phyloP scores from a whole-genome alignment of 257 asterid species.

The Solanum ahanhuiri region DNA sequence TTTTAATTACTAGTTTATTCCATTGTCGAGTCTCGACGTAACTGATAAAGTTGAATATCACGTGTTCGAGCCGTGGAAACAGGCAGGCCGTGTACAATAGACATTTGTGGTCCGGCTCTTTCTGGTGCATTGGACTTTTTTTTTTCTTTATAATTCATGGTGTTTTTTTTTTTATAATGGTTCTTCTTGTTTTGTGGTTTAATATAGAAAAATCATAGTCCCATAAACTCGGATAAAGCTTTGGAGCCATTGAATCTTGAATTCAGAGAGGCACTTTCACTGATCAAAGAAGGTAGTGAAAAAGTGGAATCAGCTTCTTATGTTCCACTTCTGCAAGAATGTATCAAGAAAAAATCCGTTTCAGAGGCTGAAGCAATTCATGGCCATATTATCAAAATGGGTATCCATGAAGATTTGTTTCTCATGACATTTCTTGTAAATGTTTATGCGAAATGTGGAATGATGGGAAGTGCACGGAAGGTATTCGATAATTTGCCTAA shows the following conservation, averaged over 20 bases:
- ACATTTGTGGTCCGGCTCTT: neutral
- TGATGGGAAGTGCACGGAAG: constrained; percentile 45
- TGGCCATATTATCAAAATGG: constrained; percentile 60
- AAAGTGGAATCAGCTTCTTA: constrained; percentile 47
- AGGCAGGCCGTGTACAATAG: neutral
- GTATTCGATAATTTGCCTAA: constrained; percentile 53
- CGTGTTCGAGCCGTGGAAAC: neutral
- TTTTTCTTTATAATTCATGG: neutral
- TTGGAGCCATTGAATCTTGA: constrained; percentile 31
- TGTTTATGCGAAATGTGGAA: constrained; percentile 62
- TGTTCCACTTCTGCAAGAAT: constrained; percentile 59
- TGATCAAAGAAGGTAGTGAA: constrained; percentile 21
- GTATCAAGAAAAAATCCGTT: constrained; percentile 35
- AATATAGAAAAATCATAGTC: constrained; percentile 28
- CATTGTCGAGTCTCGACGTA: neutral
- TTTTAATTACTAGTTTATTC: neutral
- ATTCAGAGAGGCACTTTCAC: constrained; percentile 30
- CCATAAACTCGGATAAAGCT: constrained; percentile 31
- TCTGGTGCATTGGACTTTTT: neutral
- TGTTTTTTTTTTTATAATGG: neutral
- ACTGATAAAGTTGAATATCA: neutral
- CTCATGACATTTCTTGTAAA: constrained; percentile 72
- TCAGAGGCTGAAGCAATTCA: constrained; percentile 43
- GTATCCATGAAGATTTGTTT: constrained; percentile 42
- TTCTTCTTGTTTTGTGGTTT: neutral